Conservation (phyloP, 2,329 filamentous ascomycete species). For the Talaromyces sp. region DNA sequence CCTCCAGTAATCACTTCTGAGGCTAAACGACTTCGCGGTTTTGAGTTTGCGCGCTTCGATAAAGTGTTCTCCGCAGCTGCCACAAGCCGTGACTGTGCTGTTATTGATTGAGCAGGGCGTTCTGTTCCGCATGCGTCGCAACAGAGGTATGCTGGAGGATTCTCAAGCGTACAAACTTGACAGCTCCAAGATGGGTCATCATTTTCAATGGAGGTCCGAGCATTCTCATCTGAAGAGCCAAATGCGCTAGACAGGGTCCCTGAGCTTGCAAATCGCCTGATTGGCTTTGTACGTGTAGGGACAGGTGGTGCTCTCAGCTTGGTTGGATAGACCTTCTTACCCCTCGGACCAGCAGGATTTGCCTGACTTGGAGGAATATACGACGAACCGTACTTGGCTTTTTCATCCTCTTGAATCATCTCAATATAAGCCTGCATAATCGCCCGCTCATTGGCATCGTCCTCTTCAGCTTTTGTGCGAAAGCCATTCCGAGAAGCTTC, state of each 20-base stretch:
- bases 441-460: constrained; percentile 81
- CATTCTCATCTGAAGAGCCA: not conserved
- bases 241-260: constrained; percentile 2
- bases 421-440: constrained; percentile 85
- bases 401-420: constrained; percentile 75
- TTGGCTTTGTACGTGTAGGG: constrained; percentile 24
- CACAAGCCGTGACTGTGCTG: constrained; percentile 25
- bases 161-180: constrained; percentile 59
- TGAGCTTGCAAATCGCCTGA: constrained; percentile 13
- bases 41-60: not conserved
- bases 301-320: constrained; percentile 29
- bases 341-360: constrained; percentile 49
- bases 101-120: constrained; percentile 43
- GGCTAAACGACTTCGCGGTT: constrained; percentile 12
- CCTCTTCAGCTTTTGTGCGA: constrained; percentile 77
- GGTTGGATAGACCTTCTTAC: constrained; percentile 31
- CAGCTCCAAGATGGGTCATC: constrained; percentile 53
- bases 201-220: constrained; percentile 31
- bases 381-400: constrained; percentile 55
- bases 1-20: not conserved
- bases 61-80: not conserved
- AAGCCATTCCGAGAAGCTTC: constrained; percentile 71
- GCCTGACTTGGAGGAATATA: constrained; percentile 53
- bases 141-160: constrained; percentile 55
- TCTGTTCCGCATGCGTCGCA: constrained; percentile 60